phyloP scores from a whole-genome alignment of 257 asterid genomes.

The Mentha longifolia region DNA sequence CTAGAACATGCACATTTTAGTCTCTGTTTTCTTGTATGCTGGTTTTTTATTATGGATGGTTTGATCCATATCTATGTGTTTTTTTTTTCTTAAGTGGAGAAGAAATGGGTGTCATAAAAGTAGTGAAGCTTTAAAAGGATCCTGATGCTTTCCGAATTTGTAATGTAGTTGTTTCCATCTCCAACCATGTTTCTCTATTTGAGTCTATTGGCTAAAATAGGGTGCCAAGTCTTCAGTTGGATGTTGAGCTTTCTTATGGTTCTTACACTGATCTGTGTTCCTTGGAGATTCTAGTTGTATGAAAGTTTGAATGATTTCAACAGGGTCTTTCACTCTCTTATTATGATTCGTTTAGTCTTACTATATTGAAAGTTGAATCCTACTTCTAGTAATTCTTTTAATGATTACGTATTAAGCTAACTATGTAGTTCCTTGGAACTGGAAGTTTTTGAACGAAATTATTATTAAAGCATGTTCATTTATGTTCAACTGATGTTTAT shows the following conservation, averaged over 20 bases:
- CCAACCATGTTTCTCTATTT: conserved; percentile 20
- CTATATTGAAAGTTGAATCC: neutral
- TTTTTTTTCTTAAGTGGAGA: conserved; percentile 5
- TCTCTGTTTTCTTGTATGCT: conserved; percentile 1
- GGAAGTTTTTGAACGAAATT: conserved; percentile 6
- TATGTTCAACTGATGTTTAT: conserved; percentile 14
- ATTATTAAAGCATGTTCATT: neutral
- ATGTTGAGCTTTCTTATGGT: neutral
- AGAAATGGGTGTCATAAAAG: conserved; percentile 10
- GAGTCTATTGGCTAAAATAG: conserved; percentile 15
- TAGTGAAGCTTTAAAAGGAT: conserved; percentile 4
- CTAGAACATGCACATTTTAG: neutral
- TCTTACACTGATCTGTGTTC: conserved; percentile 13
- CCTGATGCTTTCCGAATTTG: conserved; percentile 14
- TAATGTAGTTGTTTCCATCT: conserved; percentile 19
- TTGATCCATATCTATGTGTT: conserved; percentile 8
- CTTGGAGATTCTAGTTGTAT: conserved; percentile 12
- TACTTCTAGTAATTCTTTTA: conserved; percentile 12
- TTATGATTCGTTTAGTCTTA: conserved; percentile 28
- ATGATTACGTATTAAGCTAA: neutral
- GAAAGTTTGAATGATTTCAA: neutral
- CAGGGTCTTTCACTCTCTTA: neutral
- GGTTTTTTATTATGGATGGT: neutral
- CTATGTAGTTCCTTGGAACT: neutral
- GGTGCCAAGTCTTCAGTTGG: neutral